Evolutionary conservation across 345 rosid genomes (phyloP), one percentile per base, ranked within the genome.

Genomic region (Ricinus communis): DNA sequence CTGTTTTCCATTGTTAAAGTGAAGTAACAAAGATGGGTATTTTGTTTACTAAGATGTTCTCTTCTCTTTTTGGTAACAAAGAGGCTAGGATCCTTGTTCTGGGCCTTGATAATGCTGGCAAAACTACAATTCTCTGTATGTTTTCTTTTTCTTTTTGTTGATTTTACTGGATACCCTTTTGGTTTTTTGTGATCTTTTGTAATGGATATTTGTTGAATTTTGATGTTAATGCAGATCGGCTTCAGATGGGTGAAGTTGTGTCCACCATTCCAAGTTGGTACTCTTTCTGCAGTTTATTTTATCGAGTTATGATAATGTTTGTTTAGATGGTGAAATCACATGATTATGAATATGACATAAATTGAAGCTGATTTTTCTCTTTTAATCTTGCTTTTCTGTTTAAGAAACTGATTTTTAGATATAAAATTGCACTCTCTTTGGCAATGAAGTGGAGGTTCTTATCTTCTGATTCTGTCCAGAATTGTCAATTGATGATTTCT

Each of bases 181-280:
- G 10, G 36, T 27, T 12, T 30, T 45, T 36, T n/a, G 51, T 38
- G 62, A 31, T 60, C 27, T 43, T 62, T 52, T 59, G 40, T 61
- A 5, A 51, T 58, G 47, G 68, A 68, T 41, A 16, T 10, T 52
- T 51, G 19, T 5, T 61, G 54, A 53, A 67, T 67, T 68, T 68
- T 68, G 61, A 52, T 41, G 38, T 62, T 66, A 21, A 15, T 65
- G 13, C 76, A 77, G 80, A 77, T 93, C 93, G 97, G 83, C 89
- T 91, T 79, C 97, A 93, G 88, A 93, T 93, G 97, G 98, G 98
- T 13, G 98, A 93, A 82, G 97, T 93, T 65, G 97, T 93, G 51
- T 91, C 98, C 25, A 93, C 97, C 52, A 93, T 93, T 80, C 98
- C 98, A 62, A 93, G 98, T 93, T 67, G 66, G 93, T 86, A 24